These are phyloP conservation scores for Colletotrichum sp. DNA, from an alignment of 2,329 filamentous ascomycete species.

Conservation along the genomic window DNA sequence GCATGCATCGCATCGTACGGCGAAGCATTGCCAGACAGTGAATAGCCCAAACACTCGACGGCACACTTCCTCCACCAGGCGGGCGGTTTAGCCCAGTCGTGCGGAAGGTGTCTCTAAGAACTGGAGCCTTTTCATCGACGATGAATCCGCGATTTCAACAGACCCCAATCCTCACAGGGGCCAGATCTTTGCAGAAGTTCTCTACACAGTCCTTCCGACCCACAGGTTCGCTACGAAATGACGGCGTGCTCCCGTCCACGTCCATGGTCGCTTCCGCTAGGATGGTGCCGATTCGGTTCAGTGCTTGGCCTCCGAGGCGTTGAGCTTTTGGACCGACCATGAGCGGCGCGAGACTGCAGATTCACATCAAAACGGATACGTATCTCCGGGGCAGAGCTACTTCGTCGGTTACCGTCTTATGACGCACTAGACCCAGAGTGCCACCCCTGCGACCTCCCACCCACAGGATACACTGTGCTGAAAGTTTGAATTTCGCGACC, in stretches of 20 bases:
- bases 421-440: conserved; percentile 14
- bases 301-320: neutral
- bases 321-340: neutral
- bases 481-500: conserved; percentile 2
- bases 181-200: neutral
- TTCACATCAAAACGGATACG: neutral
- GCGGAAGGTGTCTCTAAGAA: neutral
- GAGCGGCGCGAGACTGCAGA: neutral
- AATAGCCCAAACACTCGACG: neutral
- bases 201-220: neutral
- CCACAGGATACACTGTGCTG: conserved; percentile 4
- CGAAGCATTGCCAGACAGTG: neutral
- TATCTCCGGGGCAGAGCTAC: neutral
- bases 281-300: neutral
- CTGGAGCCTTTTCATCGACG: neutral
- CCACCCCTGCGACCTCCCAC: neutral
- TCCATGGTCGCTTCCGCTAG: neutral
- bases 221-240: neutral
- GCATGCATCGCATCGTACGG: neutral
- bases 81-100: neutral
- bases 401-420: conserved; percentile 14
- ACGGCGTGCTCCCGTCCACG: neutral
- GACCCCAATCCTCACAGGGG: neutral
- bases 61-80: neutral
- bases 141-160: neutral